These are phyloP conservation scores for Boletus sp. DNA, from an alignment of 768 basidiomycete genomes.

Conservation along the genomic window DNA sequence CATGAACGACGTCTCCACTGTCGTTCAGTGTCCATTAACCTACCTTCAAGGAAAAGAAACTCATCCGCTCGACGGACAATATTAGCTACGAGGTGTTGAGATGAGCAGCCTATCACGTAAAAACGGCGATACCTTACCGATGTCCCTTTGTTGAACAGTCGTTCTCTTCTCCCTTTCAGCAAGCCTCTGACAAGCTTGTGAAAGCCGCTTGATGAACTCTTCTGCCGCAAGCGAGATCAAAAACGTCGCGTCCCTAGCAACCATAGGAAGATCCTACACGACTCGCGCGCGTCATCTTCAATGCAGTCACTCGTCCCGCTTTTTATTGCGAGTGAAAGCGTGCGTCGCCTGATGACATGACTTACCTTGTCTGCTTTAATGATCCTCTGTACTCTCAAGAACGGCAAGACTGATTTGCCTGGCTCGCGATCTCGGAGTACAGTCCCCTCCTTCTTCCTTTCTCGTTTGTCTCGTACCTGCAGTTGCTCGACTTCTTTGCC, in stretches of 20 bases:
- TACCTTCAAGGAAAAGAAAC: slow-evolving; percentile 77
- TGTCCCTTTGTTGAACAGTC: slow-evolving; percentile 75
- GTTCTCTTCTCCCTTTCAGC: slow-evolving; percentile 69
- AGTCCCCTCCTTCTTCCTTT: slow-evolving; percentile 19
- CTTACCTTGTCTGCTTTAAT: slow-evolving; percentile 80
- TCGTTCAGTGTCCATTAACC: not conserved
- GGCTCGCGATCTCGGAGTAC: slow-evolving; percentile 34
- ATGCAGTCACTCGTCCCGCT: not conserved
- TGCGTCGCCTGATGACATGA: not conserved
- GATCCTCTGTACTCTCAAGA: slow-evolving; percentile 77
- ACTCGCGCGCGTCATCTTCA: not conserved
- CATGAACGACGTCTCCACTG: not conserved
- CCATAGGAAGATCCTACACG: slow-evolving; percentile 66
- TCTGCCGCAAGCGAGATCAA: slow-evolving; percentile 83
- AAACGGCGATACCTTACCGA: slow-evolving; percentile 49
- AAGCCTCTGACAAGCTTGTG: slow-evolving; percentile 64
- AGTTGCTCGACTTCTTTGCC: slow-evolving; percentile 8
- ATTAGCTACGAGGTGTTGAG: slow-evolving; percentile 40
- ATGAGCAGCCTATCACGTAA: not conserved
- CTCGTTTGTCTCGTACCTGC: slow-evolving; percentile 11
- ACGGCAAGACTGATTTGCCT: slow-evolving; percentile 74
- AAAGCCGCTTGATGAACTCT: slow-evolving; percentile 77
- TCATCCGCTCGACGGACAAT: slow-evolving; percentile 68
- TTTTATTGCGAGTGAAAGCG: not conserved
- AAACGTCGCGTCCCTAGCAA: slow-evolving; percentile 75